Base-by-base conservation (phyloP, 495 filamentous ascomycete genomes). In the Evernia prunastri region DNA sequence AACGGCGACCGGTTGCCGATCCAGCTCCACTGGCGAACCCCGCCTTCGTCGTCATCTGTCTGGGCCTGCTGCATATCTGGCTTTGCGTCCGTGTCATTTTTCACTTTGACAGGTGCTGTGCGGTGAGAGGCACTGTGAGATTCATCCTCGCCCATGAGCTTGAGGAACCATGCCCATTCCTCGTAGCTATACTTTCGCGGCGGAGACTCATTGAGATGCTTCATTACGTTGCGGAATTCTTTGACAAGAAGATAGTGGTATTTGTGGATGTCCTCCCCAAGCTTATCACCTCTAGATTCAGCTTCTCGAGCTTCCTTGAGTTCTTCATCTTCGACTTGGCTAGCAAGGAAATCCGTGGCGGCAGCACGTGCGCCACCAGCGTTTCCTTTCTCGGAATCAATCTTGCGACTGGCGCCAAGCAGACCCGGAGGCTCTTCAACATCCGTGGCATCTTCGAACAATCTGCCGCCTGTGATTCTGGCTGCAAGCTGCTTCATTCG, bases 91-190 rank as follows among this genome's bases (percentile, higher is more conserved):
- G 40, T 56, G 5, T 64, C 66, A 12, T 70, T 39, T 6, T 64
- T 59, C 12, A 64, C 43, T 27, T 70, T 37, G 56, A 69, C 56
- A n/a, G 69, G 61, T 6, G 71, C 67, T 54, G 56, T 60, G 53
- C 71, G 59, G 62, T 75, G 75, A 25, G 42, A 40, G 15, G 66
- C 59, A 12, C 67, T 10, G 17, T 72, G 71, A 35, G 73, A 73
- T 69, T 87, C 85, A 68, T 92, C 82, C 71, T 90, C 84, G 20
- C 89, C 90, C 20, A 93, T 80, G 4, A 96, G 79, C 31, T 80
- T 80, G 25, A 96, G 81, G 70, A 86, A 95, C 75, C 86, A 90
- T 12, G 85, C 84, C 91, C 91, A 96, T 71, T 95, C 90, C 12
- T 85, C 75, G 71, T 89, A 95, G 18, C 82, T 80, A 72, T 93